These are phyloP conservation scores for Mucor mucedo DNA, from an alignment of 371 early-diverging fungal species.

Conservation along the genomic window DNA sequence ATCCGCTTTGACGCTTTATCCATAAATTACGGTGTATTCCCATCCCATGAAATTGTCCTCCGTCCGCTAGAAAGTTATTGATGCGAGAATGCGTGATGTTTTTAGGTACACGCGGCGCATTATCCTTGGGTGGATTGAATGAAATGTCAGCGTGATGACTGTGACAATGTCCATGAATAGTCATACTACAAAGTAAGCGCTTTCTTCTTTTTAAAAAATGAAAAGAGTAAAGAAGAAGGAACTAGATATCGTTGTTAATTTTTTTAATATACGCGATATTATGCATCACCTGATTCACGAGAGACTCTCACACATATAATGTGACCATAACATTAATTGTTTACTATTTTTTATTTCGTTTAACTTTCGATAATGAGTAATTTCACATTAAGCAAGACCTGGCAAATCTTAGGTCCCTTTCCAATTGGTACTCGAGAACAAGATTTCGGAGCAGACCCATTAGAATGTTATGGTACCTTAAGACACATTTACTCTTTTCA, in stretches of 20 bases:
- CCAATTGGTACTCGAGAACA: conserved; percentile 71
- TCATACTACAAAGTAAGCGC: conserved; percentile 9
- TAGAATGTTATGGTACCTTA: conserved; percentile 65
- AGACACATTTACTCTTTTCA: background rate
- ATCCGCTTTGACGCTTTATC: conserved; percentile 33
- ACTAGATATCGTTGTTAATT: background rate
- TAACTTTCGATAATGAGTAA: background rate
- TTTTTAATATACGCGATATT: background rate
- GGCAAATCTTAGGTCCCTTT: conserved; percentile 68
- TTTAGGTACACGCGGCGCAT: conserved; percentile 44
- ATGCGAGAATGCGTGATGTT: conserved; percentile 47
- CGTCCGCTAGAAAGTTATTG: conserved; percentile 44
- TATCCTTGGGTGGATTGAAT: conserved; percentile 34
- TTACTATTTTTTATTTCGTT: no score
- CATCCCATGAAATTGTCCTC: conserved; percentile 54
- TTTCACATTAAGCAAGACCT: conserved; percentile 21
- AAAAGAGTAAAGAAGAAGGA: conserved; percentile 8
- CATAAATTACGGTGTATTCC: conserved; percentile 50
- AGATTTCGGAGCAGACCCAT: conserved; percentile 69
- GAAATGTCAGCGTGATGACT: conserved; percentile 20
- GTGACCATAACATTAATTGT: background rate
- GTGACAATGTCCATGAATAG: conserved; percentile 33
- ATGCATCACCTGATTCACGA: background rate
- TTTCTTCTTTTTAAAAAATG: background rate
- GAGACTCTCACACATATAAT: background rate